These are phyloP conservation scores for Fusarium sp. DNA, from an alignment of 2,329 filamentous ascomycete species.

Conservation along the genomic window DNA sequence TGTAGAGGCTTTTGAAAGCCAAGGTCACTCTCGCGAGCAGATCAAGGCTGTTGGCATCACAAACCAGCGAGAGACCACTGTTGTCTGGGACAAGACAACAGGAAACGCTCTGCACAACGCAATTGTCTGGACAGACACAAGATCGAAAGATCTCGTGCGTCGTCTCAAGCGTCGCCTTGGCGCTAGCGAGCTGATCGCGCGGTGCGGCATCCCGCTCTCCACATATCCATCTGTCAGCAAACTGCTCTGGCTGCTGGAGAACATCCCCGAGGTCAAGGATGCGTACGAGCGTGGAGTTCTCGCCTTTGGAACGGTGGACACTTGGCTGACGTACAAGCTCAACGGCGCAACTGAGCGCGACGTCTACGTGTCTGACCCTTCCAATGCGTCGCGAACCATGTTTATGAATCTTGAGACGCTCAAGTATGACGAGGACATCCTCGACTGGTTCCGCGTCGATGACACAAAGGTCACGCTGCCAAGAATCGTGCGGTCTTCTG, in stretches of 20 bases:
- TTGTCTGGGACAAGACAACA: slow-evolving; percentile 83
- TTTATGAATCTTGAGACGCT: slow-evolving; percentile 86
- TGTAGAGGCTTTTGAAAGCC: slow-evolving; percentile 74
- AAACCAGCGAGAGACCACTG: slow-evolving; percentile 85
- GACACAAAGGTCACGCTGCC: slow-evolving; percentile 77
- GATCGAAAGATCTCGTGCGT: slow-evolving; percentile 77
- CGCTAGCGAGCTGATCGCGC: slow-evolving; percentile 73
- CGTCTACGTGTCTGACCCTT: slow-evolving; percentile 80
- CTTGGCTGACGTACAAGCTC: slow-evolving; percentile 84
- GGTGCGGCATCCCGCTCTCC: slow-evolving; percentile 83
- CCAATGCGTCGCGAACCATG: slow-evolving; percentile 86
- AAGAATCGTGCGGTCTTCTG: slow-evolving; percentile 82
- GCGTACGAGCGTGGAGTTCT: slow-evolving; percentile 79
- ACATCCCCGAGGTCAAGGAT: slow-evolving; percentile 74
- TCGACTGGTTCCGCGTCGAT: slow-evolving; percentile 82
- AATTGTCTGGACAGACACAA: slow-evolving; percentile 89
- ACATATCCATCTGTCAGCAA: slow-evolving; percentile 87
- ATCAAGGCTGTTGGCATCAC: slow-evolving; percentile 85
- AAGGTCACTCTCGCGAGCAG: slow-evolving; percentile 75
- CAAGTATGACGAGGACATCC: slow-evolving; percentile 78
- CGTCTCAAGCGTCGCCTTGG: slow-evolving; percentile 77
- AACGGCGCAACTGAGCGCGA: slow-evolving; percentile 76
- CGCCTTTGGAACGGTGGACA: slow-evolving; percentile 84
- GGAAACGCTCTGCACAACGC: slow-evolving; percentile 84
- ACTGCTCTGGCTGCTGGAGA: slow-evolving; percentile 80